phyloP scores from a whole-genome alignment of 495 filamentous ascomycete genomes.

The Neurospora cerealis region DNA sequence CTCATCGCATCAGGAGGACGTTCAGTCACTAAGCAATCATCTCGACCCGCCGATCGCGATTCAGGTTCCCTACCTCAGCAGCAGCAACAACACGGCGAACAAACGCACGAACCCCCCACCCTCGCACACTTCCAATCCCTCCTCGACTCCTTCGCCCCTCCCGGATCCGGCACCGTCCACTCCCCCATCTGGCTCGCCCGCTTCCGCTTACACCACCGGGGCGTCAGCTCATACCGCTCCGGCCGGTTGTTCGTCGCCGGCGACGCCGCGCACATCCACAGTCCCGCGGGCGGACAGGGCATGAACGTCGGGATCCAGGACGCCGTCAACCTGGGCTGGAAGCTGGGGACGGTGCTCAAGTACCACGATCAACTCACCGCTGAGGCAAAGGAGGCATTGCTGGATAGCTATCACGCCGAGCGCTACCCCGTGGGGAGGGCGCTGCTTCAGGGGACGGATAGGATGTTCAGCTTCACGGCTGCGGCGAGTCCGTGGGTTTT shows the following conservation, averaged over 20 bases:
- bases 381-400: constrained; percentile 10
- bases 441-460: constrained; percentile 26
- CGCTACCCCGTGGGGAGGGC: constrained; percentile 24
- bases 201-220: constrained; percentile 30
- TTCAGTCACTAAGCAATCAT: constrained; percentile 5
- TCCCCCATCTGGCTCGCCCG: constrained; percentile 30
- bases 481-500: constrained; percentile 22
- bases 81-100: not conserved
- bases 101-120: constrained; percentile 14
- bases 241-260: constrained; percentile 43
- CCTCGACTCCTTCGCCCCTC: constrained; percentile 17
- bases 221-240: constrained; percentile 24
- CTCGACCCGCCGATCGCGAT: not conserved
- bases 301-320: constrained; percentile 55
- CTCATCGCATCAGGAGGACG: constrained; percentile 16
- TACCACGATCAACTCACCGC: not conserved
- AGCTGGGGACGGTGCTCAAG: constrained; percentile 29
- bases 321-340: constrained; percentile 51
- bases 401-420: constrained; percentile 32
- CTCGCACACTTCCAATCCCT: constrained; percentile 23
- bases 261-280: constrained; percentile 51
- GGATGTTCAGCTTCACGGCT: constrained; percentile 27
- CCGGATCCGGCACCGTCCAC: constrained; percentile 21
- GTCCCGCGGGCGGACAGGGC: constrained; percentile 47
- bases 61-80: too few relatives aligned